Evolutionary conservation across 2,329 filamentous ascomycete species (phyloP).

Genomic region (Geosmithia morbida): DNA sequence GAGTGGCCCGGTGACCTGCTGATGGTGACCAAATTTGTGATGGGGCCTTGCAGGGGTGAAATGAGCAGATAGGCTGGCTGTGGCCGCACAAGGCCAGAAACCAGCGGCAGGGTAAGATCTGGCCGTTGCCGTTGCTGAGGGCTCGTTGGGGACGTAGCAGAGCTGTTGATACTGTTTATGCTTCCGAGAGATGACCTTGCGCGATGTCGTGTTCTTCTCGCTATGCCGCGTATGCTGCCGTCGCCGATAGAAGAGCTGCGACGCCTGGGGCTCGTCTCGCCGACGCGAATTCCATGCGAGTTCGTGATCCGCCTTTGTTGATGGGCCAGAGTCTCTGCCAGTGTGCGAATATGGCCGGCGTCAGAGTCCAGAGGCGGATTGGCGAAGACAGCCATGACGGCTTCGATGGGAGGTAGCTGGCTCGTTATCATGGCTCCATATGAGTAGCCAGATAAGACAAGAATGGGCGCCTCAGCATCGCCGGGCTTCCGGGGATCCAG

Average conservation of each 20-base stretch:
- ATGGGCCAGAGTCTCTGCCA: slow-evolving; percentile 53
- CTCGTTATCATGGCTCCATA: slow-evolving; percentile 77
- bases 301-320: slow-evolving; percentile 38
- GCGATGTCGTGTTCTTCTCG: not conserved
- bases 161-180: not conserved
- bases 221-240: slow-evolving; percentile 6
- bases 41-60: slow-evolving; percentile 48
- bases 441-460: slow-evolving; percentile 70
- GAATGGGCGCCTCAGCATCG: slow-evolving; percentile 11
- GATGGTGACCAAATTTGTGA: slow-evolving; percentile 41
- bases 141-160: not conserved
- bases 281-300: slow-evolving; percentile 2
- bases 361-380: slow-evolving; percentile 30
- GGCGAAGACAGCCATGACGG: slow-evolving; percentile 46
- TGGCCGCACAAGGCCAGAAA: slow-evolving; percentile 20
- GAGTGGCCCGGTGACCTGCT: slow-evolving; percentile 8
- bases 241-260: slow-evolving; percentile 25
- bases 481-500: slow-evolving; percentile 21
- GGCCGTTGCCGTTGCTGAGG: not conserved
- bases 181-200: not conserved
- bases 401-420: slow-evolving; percentile 48
- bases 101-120: slow-evolving; percentile 12
- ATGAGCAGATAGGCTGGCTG: slow-evolving; percentile 46
- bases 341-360: slow-evolving; percentile 53
- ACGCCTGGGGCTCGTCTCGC: slow-evolving; percentile 4